Evolutionary conservation across 345 rosid species (phyloP), one percentile per base, ranked within the genome.

Genomic region (Stellera chamaejasme): DNA sequence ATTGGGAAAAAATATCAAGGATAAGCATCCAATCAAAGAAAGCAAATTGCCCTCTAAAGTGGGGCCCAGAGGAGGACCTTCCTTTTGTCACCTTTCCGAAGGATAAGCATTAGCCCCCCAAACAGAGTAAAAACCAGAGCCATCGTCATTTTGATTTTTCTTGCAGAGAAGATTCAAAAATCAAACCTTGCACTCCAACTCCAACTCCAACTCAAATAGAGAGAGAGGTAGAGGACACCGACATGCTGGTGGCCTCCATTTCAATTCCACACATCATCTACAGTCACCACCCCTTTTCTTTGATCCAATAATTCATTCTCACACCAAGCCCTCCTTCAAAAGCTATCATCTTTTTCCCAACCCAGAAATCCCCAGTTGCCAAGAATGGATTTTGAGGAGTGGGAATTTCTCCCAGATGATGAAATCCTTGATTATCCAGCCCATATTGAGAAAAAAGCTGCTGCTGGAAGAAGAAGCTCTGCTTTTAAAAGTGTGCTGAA

Each of bases 361-460:
- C 54, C 58, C 44, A 41, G 13, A 43, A 13, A 11, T 50, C 50
- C 58, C 10, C 28, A 23, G 32, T 15, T 61, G 28, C 50, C 50
- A 23, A 27, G 51, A 64, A 87, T 93, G 96, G 96, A 89, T 78
- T 77, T 79, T 48, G 94, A 87, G n/a, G 99, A 83, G 59, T 93
- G 99, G 99, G 97, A 87, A 64, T 48, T 87, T 44, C 83, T 93
- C 16, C 84, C 97, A 6, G 72, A 44, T 50, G 72, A 70, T 49
- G 74, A 75, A 14, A 69, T 75, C 63, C 63, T 67, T 51, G 85
- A 77, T 66, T 69, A 72, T 46, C 73, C 51, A 36, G 80, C 70
- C 16, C 82, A 77, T 28, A 69, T 65, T 10, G 76, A 69, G 42
- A 64, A 65, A 9, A 65, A 70, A 60, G 50, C 43, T 13, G 26